These are phyloP conservation scores for Remersonia thermophila DNA, from an alignment of 2,329 filamentous ascomycete genomes.

Conservation along the genomic window DNA sequence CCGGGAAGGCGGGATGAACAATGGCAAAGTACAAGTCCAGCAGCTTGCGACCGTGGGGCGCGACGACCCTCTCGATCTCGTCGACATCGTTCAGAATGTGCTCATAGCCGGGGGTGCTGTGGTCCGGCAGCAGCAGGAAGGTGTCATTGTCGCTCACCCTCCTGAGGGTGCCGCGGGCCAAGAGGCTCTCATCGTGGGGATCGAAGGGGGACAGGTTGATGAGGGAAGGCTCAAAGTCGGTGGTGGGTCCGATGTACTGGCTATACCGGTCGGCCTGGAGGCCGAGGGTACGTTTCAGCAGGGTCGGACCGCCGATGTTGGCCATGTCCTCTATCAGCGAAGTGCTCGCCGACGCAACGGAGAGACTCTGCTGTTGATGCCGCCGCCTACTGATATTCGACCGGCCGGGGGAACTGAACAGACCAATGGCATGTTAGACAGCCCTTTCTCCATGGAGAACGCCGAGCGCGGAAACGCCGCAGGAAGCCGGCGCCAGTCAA, in stretches of 20 bases:
- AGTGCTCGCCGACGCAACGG: constrained; percentile 48
- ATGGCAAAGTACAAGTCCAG: constrained; percentile 72
- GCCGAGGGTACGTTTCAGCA: constrained; percentile 59
- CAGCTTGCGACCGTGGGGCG: constrained; percentile 62
- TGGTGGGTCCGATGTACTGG: constrained; percentile 73
- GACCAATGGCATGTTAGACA: constrained; percentile 39
- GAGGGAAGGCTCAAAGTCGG: constrained; percentile 71
- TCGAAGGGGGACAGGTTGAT: constrained; percentile 73
- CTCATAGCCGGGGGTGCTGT: constrained; percentile 57
- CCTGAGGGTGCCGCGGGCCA: constrained; percentile 55
- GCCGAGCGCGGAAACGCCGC: constrained; percentile 12
- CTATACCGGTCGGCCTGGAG: constrained; percentile 68
- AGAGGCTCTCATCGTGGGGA: constrained; percentile 65
- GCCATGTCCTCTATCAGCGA: constrained; percentile 59
- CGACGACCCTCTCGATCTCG: constrained; percentile 59
- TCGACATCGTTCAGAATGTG: constrained; percentile 56
- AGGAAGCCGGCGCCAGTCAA: not conserved
- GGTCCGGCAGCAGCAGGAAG: constrained; percentile 69
- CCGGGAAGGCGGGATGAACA: constrained; percentile 70
- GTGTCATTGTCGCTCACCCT: constrained; percentile 68
- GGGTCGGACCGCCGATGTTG: constrained; percentile 53
- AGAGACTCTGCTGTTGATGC: constrained; percentile 45
- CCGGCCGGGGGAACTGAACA: constrained; percentile 43
- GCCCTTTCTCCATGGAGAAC: constrained; percentile 13
- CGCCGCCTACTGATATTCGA: constrained; percentile 40